Evolutionary conservation across 2,329 filamentous ascomycete genomes (phyloP).

Genomic region (Fusarium fracticaudum): DNA sequence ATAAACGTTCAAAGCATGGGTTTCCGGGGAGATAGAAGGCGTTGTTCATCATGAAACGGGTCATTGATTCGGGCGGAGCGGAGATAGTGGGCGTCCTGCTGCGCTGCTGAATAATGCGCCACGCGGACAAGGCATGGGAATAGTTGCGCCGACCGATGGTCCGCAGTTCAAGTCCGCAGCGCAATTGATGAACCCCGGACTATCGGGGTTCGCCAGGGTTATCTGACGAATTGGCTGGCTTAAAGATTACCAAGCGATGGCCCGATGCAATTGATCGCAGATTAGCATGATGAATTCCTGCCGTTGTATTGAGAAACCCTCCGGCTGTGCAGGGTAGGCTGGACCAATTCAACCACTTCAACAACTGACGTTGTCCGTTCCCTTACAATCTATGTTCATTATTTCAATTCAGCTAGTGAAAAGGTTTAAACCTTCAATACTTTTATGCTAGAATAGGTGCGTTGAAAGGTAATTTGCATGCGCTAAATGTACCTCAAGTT

Average conservation of each 20-base stretch:
- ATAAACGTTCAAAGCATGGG: background rate
- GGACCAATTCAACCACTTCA: too few relatives aligned
- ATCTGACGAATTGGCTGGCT: background rate
- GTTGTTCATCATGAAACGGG: background rate
- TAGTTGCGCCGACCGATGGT: conserved; percentile 4
- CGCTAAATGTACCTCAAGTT: background rate
- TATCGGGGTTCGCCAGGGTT: background rate
- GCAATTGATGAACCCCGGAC: background rate
- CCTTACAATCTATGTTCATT: too few relatives aligned
- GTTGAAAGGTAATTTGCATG: background rate
- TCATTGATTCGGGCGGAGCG: conserved; percentile 23
- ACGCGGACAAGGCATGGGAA: background rate
- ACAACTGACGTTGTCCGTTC: too few relatives aligned
- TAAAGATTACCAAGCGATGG: conserved; percentile 9
- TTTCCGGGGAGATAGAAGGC: background rate
- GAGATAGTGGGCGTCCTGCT: conserved; percentile 14
- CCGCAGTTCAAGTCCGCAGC: conserved; percentile 25
- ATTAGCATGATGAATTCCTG: background rate
- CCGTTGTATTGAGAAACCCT: background rate
- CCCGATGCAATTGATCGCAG: background rate
- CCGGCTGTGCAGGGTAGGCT: background rate
- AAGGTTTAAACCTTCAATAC: too few relatives aligned
- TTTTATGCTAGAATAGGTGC: rapidly evolving
- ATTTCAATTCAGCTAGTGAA: too few relatives aligned
- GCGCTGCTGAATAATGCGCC: conserved; percentile 31